Conservation (phyloP, 2,329 filamentous ascomycete species). For the Venturia aucupariae region DNA sequence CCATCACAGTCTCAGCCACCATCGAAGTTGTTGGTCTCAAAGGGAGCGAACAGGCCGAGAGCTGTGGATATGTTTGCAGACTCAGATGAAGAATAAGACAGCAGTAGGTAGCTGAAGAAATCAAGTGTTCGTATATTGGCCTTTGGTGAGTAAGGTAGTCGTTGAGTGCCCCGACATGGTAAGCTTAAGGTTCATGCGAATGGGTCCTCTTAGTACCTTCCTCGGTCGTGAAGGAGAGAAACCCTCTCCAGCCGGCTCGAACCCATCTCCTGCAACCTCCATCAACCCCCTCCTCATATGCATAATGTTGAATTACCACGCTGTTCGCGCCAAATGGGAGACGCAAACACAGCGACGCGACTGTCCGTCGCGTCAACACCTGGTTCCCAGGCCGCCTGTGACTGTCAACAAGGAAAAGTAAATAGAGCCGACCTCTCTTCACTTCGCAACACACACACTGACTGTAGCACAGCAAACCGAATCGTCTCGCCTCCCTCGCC, state of each 20-base stretch:
- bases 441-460: neutral
- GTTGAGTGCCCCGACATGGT: no score
- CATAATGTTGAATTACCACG: conserved; percentile 1
- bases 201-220: no score
- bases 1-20: neutral
- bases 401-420: neutral
- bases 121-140: no score
- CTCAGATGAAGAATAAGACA: conserved; percentile 16
- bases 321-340: conserved; percentile 9
- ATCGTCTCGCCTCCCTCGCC: neutral
- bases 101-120: neutral
- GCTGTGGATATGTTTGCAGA: conserved; percentile 32
- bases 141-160: no score
- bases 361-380: conserved; percentile 1
- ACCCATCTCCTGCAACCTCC: neutral
- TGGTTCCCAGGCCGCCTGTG: conserved; percentile 1
- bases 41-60: conserved; percentile 27
- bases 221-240: neutral
- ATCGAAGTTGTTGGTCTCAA: conserved; percentile 21
- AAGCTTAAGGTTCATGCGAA: no score
- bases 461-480: neutral
- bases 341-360: conserved; percentile 8
- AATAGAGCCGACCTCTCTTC: neutral
- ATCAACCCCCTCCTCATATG: neutral
- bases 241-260: neutral